Evolutionary conservation across 352 stramenopile genomes (phyloP).

Genomic region (Globisporangium acanthophoron): DNA sequence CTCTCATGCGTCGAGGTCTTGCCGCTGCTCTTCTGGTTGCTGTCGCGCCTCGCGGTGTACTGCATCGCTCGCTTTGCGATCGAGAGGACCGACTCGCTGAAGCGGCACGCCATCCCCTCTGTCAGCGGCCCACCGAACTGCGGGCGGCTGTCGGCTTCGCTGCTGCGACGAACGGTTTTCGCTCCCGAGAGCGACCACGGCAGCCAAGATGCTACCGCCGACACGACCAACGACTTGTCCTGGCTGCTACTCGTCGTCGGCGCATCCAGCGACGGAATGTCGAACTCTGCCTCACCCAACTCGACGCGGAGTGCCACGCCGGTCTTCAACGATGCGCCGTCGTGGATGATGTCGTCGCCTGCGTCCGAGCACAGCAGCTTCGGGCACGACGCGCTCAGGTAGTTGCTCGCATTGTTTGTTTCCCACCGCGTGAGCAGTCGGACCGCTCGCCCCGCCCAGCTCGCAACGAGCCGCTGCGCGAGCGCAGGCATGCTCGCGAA

Average conservation of each 20-base stretch:
- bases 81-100: conserved; percentile 61
- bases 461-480: conserved; percentile 68
- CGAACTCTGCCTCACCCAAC: conserved; percentile 40
- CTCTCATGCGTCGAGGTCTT: conserved; percentile 17
- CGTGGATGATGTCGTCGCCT: conserved; percentile 78
- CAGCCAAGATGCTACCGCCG: not conserved
- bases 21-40: not conserved
- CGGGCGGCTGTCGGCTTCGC: conserved; percentile 50
- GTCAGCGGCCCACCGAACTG: conserved; percentile 49
- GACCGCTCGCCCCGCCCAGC: conserved; percentile 63
- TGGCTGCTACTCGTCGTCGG: conserved; percentile 6
- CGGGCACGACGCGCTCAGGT: conserved; percentile 57
- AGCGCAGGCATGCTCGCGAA: conserved; percentile 77
- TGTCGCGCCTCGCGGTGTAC: conserved; percentile 33
- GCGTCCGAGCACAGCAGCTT: conserved; percentile 83
- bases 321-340: conserved; percentile 78
- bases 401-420: conserved; percentile 75
- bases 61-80: conserved; percentile 51
- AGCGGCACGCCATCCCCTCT: conserved; percentile 54
- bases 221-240: not conserved
- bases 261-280: conserved; percentile 13
- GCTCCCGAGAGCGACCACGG: conserved; percentile 2
- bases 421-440: conserved; percentile 73
- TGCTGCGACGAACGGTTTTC: conserved; percentile 28
- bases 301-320: conserved; percentile 66